These are phyloP conservation scores for Chlamydomonas incerta DNA, from an alignment of 139 green algal species.

Conservation along the genomic window DNA sequence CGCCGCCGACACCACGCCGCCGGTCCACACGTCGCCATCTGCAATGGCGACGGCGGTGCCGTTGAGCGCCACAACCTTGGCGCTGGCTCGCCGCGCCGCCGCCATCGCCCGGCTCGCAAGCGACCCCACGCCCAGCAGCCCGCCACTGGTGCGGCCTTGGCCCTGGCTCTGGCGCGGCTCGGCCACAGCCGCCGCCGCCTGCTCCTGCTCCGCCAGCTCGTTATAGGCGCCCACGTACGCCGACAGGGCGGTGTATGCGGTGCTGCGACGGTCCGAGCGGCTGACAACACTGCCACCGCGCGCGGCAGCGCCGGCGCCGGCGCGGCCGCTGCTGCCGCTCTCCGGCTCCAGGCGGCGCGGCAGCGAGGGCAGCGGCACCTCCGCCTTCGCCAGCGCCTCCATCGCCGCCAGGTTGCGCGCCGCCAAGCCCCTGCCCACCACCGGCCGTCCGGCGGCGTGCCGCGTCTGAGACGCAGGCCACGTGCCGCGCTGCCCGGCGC, in stretches of 20 bases:
- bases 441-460: too few relatives aligned
- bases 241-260: not conserved
- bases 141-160: too few relatives aligned
- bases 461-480: too few relatives aligned
- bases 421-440: not conserved
- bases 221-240: slow-evolving; percentile 24
- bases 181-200: not conserved
- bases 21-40: too few relatives aligned
- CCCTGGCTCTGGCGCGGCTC: not conserved
- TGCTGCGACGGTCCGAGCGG: not conserved
- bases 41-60: too few relatives aligned
- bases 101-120: too few relatives aligned
- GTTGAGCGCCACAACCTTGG: too few relatives aligned
- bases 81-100: too few relatives aligned
- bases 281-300: too few relatives aligned
- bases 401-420: slow-evolving; percentile 11
- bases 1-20: too few relatives aligned
- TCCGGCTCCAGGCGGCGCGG: not conserved
- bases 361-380: slow-evolving; percentile 40
- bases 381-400: slow-evolving; percentile 15
- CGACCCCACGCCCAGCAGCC: too few relatives aligned
- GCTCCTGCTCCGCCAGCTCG: not conserved
- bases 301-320: not conserved
- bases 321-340: not conserved
- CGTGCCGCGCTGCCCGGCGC: too few relatives aligned